Conservation (phyloP, 2,329 filamentous ascomycete species). For the Xylariaceae sp. region DNA sequence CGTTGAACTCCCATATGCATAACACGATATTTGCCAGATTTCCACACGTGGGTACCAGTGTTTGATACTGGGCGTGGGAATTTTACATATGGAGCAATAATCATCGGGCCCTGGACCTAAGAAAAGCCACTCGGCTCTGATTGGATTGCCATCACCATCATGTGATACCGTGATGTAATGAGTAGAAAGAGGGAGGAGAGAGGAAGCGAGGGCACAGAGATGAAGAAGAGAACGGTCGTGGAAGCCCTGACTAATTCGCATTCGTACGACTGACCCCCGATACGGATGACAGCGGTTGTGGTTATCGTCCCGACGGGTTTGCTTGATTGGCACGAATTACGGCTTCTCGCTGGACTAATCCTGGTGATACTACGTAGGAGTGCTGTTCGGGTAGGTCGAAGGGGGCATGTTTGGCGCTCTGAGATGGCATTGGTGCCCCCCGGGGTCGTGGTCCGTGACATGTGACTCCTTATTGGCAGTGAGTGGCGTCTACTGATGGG, state of each 20-base stretch:
- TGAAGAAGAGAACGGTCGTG: not conserved
- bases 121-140: not conserved
- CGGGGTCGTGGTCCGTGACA: conserved; percentile 15
- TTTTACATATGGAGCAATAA: not conserved
- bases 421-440: conserved; percentile 17
- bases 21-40: not conserved
- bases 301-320: conserved; percentile 1
- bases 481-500: conserved; percentile 18
- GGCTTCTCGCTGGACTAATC: conserved; percentile 12
- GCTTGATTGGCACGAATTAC: conserved; percentile 12
- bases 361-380: not conserved
- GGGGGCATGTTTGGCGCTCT: conserved; percentile 4
- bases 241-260: conserved; percentile 3
- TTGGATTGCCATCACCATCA: not conserved
- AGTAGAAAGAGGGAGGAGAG: not conserved
- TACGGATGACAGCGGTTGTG: not conserved
- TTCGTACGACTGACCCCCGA: not conserved
- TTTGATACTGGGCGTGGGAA: not conserved
- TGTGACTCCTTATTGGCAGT: conserved; percentile 14
- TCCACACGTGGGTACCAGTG: not conserved
- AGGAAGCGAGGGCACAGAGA: not conserved
- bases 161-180: conserved; percentile 1
- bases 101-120: not conserved
- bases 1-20: not conserved
- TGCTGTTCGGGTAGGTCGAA: not conserved